Evolutionary conservation across 306 rosid genomes (phyloP).

Genomic region (Argentina anserina): DNA sequence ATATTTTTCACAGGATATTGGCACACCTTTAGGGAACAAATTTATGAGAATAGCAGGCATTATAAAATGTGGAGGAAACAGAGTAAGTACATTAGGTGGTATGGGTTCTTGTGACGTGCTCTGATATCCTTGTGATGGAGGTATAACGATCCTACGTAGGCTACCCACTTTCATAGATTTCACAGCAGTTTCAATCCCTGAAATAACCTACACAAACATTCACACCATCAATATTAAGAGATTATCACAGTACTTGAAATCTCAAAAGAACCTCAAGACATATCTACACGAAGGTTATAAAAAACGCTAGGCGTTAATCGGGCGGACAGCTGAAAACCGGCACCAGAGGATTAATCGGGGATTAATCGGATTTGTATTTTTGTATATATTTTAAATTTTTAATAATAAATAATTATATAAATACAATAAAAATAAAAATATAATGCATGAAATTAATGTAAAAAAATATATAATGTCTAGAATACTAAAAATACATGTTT

Average conservation of each 20-base stretch:
- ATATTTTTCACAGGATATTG: background rate
- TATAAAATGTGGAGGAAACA: constrained; percentile 13
- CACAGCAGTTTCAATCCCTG: constrained; percentile 76
- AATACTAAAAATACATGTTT: too few relatives aligned
- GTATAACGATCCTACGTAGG: constrained; percentile 71
- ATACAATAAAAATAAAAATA: too few relatives aligned
- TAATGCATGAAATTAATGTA: too few relatives aligned
- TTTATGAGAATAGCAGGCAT: constrained; percentile 3
- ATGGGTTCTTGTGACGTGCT: constrained; percentile 85
- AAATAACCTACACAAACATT: constrained; percentile 56
- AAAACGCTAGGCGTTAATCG: too few relatives aligned
- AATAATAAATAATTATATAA: too few relatives aligned
- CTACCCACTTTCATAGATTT: constrained; percentile 87
- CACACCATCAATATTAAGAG: background rate
- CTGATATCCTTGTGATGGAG: constrained; percentile 90
- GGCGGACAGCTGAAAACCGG: too few relatives aligned
- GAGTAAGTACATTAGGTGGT: constrained; percentile 73
- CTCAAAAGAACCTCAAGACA: background rate
- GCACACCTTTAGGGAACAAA: background rate
- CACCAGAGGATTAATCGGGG: too few relatives aligned
- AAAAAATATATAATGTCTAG: too few relatives aligned
- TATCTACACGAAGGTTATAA: background rate
- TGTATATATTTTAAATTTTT: too few relatives aligned
- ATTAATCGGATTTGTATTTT: too few relatives aligned
- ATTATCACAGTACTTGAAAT: constrained; percentile 4